These are phyloP conservation scores for Gaultheria prostrata DNA, from an alignment of 148 eudicot genomes.

Conservation along the genomic window DNA sequence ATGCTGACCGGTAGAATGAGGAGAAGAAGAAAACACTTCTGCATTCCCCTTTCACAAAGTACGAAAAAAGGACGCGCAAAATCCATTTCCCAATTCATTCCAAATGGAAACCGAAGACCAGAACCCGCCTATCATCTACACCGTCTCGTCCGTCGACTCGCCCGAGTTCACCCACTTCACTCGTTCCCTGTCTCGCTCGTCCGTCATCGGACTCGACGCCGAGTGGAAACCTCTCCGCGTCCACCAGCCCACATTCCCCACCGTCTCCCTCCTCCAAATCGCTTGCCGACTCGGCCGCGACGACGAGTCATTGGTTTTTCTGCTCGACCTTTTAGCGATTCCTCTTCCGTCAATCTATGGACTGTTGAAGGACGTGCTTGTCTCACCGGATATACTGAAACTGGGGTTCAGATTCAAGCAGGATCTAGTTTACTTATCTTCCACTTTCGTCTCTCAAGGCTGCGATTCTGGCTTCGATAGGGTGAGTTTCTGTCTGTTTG, in stretches of 20 bases:
- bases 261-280: constrained; percentile 82
- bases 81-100: neutral
- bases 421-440: constrained; percentile 68
- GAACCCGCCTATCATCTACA: constrained; percentile 24
- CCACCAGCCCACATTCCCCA: constrained; percentile 42
- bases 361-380: constrained; percentile 44
- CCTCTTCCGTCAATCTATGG: constrained; percentile 13
- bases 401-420: constrained; percentile 84
- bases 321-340: constrained; percentile 17
- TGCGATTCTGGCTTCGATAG: constrained; percentile 61
- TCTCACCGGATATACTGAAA: constrained; percentile 46
- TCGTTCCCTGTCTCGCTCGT: constrained; percentile 45
- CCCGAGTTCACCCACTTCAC: constrained; percentile 53
- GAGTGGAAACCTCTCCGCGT: constrained; percentile 59
- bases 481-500: constrained; percentile 31
- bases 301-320: constrained; percentile 23
- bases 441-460: constrained; percentile 59
- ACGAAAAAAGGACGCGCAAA: neutral
- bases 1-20: too few relatives aligned
- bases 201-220: constrained; percentile 50
- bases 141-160: constrained; percentile 48
- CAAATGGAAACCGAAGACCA: constrained; percentile 19
- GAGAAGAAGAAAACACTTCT: too few relatives aligned
- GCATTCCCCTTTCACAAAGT: neutral
- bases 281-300: constrained; percentile 52